These are phyloP conservation scores for Corchorus olitorius DNA, from an alignment of 345 rosid species.

Conservation along the genomic window DNA sequence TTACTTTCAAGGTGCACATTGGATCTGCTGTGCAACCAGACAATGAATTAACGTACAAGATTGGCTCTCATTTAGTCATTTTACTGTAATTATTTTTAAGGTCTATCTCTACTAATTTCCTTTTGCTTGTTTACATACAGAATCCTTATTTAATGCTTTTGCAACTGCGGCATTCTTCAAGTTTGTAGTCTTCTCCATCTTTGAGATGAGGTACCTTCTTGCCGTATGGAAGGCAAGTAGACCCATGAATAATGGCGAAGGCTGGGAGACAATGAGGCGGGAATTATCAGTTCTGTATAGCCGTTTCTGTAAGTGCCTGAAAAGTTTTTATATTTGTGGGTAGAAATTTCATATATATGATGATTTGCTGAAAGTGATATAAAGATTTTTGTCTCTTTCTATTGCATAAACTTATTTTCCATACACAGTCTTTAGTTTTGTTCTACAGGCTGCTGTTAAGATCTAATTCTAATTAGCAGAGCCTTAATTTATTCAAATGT, in stretches of 20 bases:
- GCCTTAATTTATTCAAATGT: neutral
- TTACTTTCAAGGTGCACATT: neutral
- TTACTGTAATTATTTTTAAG: neutral
- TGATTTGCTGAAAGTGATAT: neutral
- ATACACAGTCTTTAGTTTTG: neutral
- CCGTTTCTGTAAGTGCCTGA: slow-evolving; percentile 83
- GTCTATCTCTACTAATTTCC: slow-evolving; percentile 22
- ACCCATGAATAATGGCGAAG: slow-evolving; percentile 88
- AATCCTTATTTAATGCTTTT: slow-evolving; percentile 95
- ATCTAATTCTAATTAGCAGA: slow-evolving; percentile 3
- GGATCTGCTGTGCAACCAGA: neutral
- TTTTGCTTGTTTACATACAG: slow-evolving; percentile 46
- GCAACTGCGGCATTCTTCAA: slow-evolving; percentile 99
- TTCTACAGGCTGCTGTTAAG: neutral
- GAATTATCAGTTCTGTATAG: slow-evolving; percentile 93
- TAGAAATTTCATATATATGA: neutral
- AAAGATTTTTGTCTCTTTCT: neutral
- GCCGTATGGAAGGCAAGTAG: slow-evolving; percentile 98
- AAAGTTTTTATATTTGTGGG: slow-evolving; percentile 1
- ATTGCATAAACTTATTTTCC: slow-evolving; percentile 3
- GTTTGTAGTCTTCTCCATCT: slow-evolving; percentile 95
- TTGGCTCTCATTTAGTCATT: neutral
- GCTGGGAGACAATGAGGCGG: slow-evolving; percentile 98
- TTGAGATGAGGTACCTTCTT: slow-evolving; percentile 99
- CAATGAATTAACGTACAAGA: neutral